Evolutionary conservation across 345 rosid genomes (phyloP), one percentile per base, ranked within the genome.

Genomic region (Sonneratia caseolaris): DNA sequence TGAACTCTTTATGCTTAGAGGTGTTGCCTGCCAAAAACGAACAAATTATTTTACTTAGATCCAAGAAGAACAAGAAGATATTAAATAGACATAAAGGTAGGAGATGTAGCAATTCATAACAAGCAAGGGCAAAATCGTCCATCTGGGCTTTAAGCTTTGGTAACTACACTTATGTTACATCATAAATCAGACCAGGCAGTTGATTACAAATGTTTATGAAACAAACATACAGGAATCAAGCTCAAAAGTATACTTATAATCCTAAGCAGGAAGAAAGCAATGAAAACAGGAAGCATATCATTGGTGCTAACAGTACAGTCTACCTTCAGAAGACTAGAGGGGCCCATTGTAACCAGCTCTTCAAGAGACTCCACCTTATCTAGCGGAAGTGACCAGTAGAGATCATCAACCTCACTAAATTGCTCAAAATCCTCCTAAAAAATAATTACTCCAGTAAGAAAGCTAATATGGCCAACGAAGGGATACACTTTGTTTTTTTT

Each of bases 301-400:
- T 5, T 18, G 9, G 59, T 53, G 59, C n/a, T 18, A 19, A 21
- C 22, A 12, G 10, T 24, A 62, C 37, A 32, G 7, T 62, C 85
- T 80, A 90, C 99, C 99, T 92, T 95, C 57, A 83, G 83, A 73
- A 86, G 84, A 71, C 77, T 83, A 64, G 91, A 90, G 75, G 97
- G 93, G 66, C 90, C 95, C 72, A 87, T 81, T 32, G 86, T 73
- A 73, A 88, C 99, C 74, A 91, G 77, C 74, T 96, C 99, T 89
- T 96, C 99, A 84, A 92, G 99, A 74, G 95, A 83, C 78, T 92
- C 99, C 79, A 90, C 93, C 77, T 90, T 89, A 79, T 92, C 99
- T 71, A 96, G 75, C 45, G 97, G 91, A 68, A 96, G 82, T 24
- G 91, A 79, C 80, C 61, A 79, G 77, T 96, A 96, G 69, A 96